Percentiles rank a stretch among this genome's conserved stretches.
Conservation (phyloP, 2,329 filamentous ascomycete species). For the Mycocentrospora acerina region DNA sequence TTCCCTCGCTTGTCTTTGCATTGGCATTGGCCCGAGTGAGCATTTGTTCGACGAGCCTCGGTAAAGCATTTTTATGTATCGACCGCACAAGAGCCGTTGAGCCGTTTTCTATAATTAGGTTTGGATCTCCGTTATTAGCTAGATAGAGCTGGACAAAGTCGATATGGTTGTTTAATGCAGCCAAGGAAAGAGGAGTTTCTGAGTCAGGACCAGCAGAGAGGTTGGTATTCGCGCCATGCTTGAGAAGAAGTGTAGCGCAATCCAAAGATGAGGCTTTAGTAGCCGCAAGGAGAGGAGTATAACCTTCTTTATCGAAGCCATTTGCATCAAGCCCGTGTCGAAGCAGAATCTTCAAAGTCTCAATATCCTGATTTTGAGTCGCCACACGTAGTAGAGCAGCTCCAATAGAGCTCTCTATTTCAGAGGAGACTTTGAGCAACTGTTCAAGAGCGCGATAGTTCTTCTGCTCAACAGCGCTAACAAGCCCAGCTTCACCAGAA, state of each 20-base stretch:
- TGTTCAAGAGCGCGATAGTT: slow-evolving; percentile 60
- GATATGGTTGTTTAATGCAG: slow-evolving; percentile 56
- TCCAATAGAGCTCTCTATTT: slow-evolving; percentile 29
- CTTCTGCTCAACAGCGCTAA: slow-evolving; percentile 61
- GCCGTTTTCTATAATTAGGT: slow-evolving; percentile 56
- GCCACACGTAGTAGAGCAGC: slow-evolving; percentile 34
- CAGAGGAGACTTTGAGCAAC: slow-evolving; percentile 33
- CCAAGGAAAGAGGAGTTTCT: slow-evolving; percentile 58
- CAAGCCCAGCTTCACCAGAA: slow-evolving; percentile 39
- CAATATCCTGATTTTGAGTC: slow-evolving; percentile 32
- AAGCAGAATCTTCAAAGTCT: slow-evolving; percentile 30
- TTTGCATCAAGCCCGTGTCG: slow-evolving; percentile 36
- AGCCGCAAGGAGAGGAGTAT: slow-evolving; percentile 31
- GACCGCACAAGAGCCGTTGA: slow-evolving; percentile 62
- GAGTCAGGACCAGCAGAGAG: slow-evolving; percentile 45
- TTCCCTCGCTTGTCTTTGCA: slow-evolving; percentile 61
- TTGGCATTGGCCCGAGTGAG: slow-evolving; percentile 63
- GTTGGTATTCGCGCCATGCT: slow-evolving; percentile 25
- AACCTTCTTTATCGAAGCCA: slow-evolving; percentile 30
- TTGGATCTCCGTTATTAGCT: slow-evolving; percentile 62
- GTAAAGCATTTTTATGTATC: slow-evolving; percentile 61
- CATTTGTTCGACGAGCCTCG: slow-evolving; percentile 58
- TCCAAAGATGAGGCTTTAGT: slow-evolving; percentile 33
- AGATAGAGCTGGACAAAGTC: slow-evolving; percentile 62
- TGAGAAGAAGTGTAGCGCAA: slow-evolving; percentile 49